Conservation (phyloP, 78 protist genomes). For the Dictyostelium firmibasis region DNA sequence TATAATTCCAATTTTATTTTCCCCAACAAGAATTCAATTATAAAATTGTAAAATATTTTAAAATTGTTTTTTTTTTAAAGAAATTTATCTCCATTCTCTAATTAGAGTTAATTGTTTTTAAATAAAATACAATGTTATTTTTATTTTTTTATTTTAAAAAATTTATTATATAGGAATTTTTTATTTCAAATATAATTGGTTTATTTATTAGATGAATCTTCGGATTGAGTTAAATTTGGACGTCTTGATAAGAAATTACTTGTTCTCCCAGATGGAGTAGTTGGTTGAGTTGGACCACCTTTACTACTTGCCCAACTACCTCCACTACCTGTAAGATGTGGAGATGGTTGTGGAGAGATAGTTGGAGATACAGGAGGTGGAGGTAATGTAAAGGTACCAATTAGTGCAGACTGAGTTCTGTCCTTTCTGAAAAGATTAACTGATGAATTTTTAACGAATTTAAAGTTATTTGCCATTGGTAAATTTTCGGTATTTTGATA, state of each 20-base stretch:
- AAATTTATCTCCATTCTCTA: no score
- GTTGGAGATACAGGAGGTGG: slow-evolving; percentile 6
- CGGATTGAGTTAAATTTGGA: neutral
- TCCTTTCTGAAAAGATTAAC: neutral
- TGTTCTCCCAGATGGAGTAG: neutral
- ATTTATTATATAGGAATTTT: neutral
- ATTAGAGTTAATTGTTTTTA: no score
- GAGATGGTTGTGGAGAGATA: neutral
- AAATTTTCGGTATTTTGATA: slow-evolving; percentile 1
- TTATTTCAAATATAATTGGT: neutral
- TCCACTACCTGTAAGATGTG: neutral
- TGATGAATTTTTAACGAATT: slow-evolving; percentile 2
- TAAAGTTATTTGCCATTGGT: neutral
- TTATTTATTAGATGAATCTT: neutral
- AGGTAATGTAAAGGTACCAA: neutral
- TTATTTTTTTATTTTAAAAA: neutral
- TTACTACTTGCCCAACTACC: slow-evolving; percentile 13
- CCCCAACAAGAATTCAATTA: no score
- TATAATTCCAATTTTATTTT: no score
- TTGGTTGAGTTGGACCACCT: neutral
- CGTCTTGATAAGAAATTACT: slow-evolving; percentile 1
- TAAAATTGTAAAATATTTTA: no score
- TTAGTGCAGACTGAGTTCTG: neutral
- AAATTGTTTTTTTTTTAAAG: no score
- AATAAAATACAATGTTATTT: neutral